These are phyloP conservation scores for Carex myosuroides DNA, from an alignment of 176 grass and related monocot genomes.

Conservation along the genomic window DNA sequence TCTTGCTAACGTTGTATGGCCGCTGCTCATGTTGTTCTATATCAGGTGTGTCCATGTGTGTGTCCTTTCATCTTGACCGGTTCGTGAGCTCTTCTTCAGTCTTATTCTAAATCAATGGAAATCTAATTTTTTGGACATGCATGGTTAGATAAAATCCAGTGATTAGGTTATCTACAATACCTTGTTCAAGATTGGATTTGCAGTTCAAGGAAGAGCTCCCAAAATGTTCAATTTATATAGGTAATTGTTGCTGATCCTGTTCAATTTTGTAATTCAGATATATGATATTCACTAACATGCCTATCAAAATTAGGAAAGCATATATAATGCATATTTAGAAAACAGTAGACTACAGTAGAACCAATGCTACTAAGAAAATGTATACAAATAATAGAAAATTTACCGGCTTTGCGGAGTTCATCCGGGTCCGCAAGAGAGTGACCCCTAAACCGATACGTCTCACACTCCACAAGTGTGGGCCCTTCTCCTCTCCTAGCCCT, in stretches of 20 bases:
- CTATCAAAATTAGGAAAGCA: background rate
- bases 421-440: conserved; percentile 92
- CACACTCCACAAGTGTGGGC: conserved; percentile 79
- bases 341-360: background rate
- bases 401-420: conserved; percentile 84
- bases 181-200: background rate
- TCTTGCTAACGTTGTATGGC: background rate
- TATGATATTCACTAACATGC: background rate
- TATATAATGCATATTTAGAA: background rate
- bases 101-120: background rate
- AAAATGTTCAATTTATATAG: background rate
- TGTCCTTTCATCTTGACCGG: background rate
- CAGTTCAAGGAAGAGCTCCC: background rate
- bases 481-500: conserved; percentile 96
- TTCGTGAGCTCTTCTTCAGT: background rate
- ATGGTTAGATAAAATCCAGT: background rate
- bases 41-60: background rate
- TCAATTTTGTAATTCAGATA: background rate
- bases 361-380: background rate
- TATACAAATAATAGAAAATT: background rate
- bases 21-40: background rate
- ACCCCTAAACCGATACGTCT: conserved; percentile 81
- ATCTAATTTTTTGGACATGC: background rate
- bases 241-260: background rate
- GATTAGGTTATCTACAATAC: background rate